Evolutionary conservation across 306 rosid species (phyloP), one percentile per base, ranked within the genome.

Genomic region (Fragaria ananassa): DNA sequence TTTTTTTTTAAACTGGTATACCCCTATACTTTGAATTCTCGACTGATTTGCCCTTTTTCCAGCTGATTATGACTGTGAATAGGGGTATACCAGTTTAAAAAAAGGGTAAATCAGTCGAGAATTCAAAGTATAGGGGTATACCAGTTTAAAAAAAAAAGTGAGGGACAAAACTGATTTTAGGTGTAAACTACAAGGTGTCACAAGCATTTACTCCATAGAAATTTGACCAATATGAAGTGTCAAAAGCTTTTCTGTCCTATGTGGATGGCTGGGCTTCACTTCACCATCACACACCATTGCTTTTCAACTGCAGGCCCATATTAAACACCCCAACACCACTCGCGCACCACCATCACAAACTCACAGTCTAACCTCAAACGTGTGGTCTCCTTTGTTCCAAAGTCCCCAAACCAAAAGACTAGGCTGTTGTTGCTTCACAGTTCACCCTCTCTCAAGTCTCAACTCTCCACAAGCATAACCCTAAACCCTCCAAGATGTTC

Each of bases 401-500:
- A 6, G 41, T 37, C 41, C 41, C 67, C 27, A 10, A 39, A 37
- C 15, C 34, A 57, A 57, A 23, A 25, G 34, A 11, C 64, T 27
- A 31, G 67, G 37, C 21, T 31, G 2, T 15, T 2, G 63, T 57
- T 57, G 63, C 44, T 41, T 42, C 53, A 27, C 23, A 54, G 3
- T 53, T 53, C 58, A 53, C 58, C 0, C 58, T 29, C 58, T 29
- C 49, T 44, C 21, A 56, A 10, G 1, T 41, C 17, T 47, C 51
- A 45, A 47, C 6, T 47, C 51, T 13, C 2, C 3, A 27, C n/a
- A 21, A 31, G 21, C 68, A 14, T 15, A 61, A 29, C 67, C 63
- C 11, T 83, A 6, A 61, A 29, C 67, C 63, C 11, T 83, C 37
- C 85, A 82, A 47, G 61, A 89, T 86, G 86, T 81, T 80, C 76